Base-by-base conservation (phyloP, 2,329 filamentous ascomycete genomes). In the Lachnellula hyalina region DNA sequence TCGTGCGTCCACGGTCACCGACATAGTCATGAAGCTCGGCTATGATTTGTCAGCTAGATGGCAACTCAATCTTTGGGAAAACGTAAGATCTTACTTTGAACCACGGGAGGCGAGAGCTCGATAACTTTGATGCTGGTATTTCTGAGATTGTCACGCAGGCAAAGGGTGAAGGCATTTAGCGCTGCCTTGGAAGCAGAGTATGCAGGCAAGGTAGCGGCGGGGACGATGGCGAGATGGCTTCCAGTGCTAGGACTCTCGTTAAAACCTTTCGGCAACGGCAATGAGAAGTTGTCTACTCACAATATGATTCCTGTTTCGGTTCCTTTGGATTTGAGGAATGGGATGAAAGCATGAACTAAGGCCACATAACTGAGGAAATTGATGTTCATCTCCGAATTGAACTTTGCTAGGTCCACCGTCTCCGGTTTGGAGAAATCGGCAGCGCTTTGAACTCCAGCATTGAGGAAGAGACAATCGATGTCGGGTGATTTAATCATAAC, bases 391-490 rank as follows among this genome's bases (percentile, higher is more conserved):
- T 78, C 73, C 1, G 60, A 51, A 49, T 73, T 61, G 52, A 77
- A 71, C 0, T 59, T 41, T 1, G 57, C 46, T 2, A 77, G 63
- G 45, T 74, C 65, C 50, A 79, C 71, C 4, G 66, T 71, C 5
- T 69, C 69, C 3, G 79, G 77, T 17, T 72, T 65, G 5, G 73
- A 68, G 62, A 83, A 77, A 66, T 80, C 69, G 42, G 79, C 67
- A 0, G 63, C 64, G 28, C 71, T 70, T 64, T 85, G 81, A 34
- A 80, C 72, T 8, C 81, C 81, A 0, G 81, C 77, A 64, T 84
- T 84, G 49, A 85, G 69, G 52, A 85, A 67, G 25, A 86, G 64
- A 60, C 75, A 76, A 68, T 84, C 80, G 28, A 85, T 74, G 28
- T 75, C 69, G 0, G 80, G 77, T 62, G 80, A 72, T 0, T 64